Evolutionary conservation across 2,329 filamentous ascomycete genomes (phyloP), one percentile per base, ranked within the genome.

Genomic region (Nannizziopsis barbatae): DNA sequence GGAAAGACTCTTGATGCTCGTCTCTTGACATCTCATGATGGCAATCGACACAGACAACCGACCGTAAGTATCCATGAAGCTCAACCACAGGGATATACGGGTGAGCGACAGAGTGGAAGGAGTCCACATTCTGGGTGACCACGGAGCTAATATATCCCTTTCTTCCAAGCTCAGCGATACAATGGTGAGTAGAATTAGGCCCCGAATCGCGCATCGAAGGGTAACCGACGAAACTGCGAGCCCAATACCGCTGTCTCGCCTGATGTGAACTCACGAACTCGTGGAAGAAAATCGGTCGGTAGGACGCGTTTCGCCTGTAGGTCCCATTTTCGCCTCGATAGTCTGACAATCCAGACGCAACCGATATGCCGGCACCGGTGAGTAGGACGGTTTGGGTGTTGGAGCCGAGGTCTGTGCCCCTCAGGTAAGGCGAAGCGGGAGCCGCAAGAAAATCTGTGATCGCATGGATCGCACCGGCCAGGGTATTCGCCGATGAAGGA

Each of bases 41-140:
- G 67, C 92, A 98, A 57, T 79, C 85, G 10, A 84, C 77, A 68
- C 92, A 98, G 45, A 88, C 76, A 27, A 88, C 76, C 27, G 83
- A 79, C 55, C 89, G 78, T 42, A 98, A 74, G 65, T 92, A 94
- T 56, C 92, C 92, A 65, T 98, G 92, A 43, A 98, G 75, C 66
- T 96, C 90, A 40, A 93, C 71, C 8, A 86, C 92, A 5, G 79
- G 75, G 38, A 89, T 67, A 8, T 72, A 62, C 0, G 88, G 86
- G 64, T 95, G 89, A 0, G 87, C 84, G 51, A 70, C 69, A 2
- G 76, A 73, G 65, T 98, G 92, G 63, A 98, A 94, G 2, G 88
- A 95, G 68, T 98, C 92, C 45, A 98, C 92, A 62, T 96, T 96
- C 64, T 98, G 92, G 36, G 92, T 96, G 56, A 98, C 80, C 51